phyloP scores from a whole-genome alignment of 1,284 basidiomycete species.

The Pholiota adiposa region DNA sequence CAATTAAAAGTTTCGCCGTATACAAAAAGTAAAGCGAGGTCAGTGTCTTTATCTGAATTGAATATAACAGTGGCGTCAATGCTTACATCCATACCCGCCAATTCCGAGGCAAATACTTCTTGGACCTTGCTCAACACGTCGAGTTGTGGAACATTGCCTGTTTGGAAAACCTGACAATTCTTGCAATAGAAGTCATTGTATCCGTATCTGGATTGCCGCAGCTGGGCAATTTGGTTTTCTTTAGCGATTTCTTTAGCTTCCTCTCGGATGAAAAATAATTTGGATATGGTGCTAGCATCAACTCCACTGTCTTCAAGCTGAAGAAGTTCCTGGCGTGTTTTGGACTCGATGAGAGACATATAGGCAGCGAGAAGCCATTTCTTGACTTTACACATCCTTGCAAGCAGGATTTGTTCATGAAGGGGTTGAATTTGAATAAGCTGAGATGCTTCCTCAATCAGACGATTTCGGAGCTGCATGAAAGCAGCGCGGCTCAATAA shows the following conservation, averaged over 20 bases:
- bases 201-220: too few relatives aligned
- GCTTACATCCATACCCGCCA: neutral
- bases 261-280: too few relatives aligned
- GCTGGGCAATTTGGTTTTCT: too few relatives aligned
- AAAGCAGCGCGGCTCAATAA: too few relatives aligned
- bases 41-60: too few relatives aligned
- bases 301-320: slow-evolving; percentile 1
- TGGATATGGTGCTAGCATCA: neutral
- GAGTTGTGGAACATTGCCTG: too few relatives aligned
- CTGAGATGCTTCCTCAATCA: slow-evolving; percentile 4
- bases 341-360: slow-evolving; percentile 7
- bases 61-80: too few relatives aligned
- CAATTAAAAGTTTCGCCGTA: too few relatives aligned
- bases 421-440: slow-evolving; percentile 1
- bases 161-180: too few relatives aligned
- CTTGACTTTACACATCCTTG: slow-evolving; percentile 13
- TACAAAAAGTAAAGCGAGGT: too few relatives aligned
- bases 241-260: too few relatives aligned
- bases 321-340: neutral
- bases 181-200: too few relatives aligned
- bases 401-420: slow-evolving; percentile 14
- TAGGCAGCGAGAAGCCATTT: slow-evolving; percentile 16
- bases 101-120: neutral
- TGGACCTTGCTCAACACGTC: neutral
- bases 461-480: slow-evolving; percentile 9